Percentiles rank a stretch among this genome's conserved stretches.
These are phyloP conservation scores for Breviolum minutum DNA, from an alignment of 73 alveolate genomes.

Conservation along the genomic window DNA sequence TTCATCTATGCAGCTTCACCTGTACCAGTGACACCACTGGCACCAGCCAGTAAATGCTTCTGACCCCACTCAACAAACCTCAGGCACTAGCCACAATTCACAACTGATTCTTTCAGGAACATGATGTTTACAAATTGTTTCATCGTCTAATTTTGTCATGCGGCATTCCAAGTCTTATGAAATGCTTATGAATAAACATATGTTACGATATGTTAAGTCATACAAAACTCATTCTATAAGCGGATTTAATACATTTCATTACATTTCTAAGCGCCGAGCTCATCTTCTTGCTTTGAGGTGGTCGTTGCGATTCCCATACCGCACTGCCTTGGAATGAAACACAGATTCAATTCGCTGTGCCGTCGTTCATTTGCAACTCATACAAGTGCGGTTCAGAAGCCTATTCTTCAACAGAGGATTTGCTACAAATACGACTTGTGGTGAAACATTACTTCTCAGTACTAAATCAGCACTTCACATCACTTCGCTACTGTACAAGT, in stretches of 20 bases:
- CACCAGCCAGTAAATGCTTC: constrained; percentile 15
- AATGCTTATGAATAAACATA: too few relatives aligned
- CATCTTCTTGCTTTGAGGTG: constrained; percentile 27
- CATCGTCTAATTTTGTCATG: not conserved
- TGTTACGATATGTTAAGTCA: too few relatives aligned
- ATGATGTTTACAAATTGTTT: not conserved
- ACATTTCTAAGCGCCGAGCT: not conserved
- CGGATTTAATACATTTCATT: not conserved
- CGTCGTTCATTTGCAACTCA: too few relatives aligned
- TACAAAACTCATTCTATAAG: too few relatives aligned
- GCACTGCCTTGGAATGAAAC: constrained; percentile 26
- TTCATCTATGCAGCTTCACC: not conserved
- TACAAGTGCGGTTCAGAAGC: too few relatives aligned
- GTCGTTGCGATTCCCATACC: constrained; percentile 63
- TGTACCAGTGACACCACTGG: too few relatives aligned
- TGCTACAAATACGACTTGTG: too few relatives aligned
- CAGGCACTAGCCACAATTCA: not conserved
- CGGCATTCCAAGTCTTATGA: too few relatives aligned
- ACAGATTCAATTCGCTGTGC: not conserved
- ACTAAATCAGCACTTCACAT: too few relatives aligned
- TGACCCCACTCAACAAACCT: constrained; percentile 81
- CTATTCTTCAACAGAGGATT: not conserved
- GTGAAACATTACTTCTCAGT: too few relatives aligned
- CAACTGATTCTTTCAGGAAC: not conserved
- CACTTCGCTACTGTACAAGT: too few relatives aligned